phyloP scores from a whole-genome alignment of 257 asterid species.

The Plantago ovata region DNA sequence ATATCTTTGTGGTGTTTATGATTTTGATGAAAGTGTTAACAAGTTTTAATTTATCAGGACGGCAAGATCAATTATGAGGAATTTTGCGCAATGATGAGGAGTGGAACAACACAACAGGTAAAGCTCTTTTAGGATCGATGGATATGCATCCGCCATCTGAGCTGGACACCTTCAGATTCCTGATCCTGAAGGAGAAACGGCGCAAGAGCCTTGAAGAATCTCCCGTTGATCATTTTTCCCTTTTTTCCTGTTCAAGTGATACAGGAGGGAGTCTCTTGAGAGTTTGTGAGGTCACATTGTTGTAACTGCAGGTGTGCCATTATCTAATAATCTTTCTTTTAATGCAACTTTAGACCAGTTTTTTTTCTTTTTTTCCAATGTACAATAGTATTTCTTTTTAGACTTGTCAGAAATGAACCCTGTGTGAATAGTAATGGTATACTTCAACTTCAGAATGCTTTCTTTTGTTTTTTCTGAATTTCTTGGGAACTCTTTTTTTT shows the following conservation, averaged over 20 bases:
- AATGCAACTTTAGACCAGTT: not conserved
- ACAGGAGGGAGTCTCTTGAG: constrained; percentile 10
- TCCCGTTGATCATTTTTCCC: constrained; percentile 6
- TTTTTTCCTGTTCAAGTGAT: constrained; percentile 8
- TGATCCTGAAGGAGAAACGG: constrained; percentile 1
- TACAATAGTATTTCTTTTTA: constrained; percentile 14
- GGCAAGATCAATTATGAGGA: constrained; percentile 88
- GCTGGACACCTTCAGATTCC: constrained; percentile 14
- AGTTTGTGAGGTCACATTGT: constrained; percentile 18
- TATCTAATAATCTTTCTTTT: constrained; percentile 3
- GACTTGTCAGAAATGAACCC: constrained; percentile 10
- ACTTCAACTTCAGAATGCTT: constrained; percentile 12
- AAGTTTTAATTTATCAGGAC: constrained; percentile 37
- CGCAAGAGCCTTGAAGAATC: constrained; percentile 7
- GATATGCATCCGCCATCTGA: no score
- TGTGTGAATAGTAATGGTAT: constrained; percentile 18
- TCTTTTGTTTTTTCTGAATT: not conserved
- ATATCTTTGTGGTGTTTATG: not conserved
- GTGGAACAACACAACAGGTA: constrained; percentile 58
- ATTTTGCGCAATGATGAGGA: constrained; percentile 93
- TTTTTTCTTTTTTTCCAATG: constrained; percentile 2
- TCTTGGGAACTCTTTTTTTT: not conserved
- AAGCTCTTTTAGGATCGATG: constrained; percentile 45
- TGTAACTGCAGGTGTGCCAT: constrained; percentile 9
- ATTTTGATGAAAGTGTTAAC: constrained; percentile 9